Percentiles rank a stretch among this genome's conserved stretches.
Evolutionary conservation across 2,329 filamentous ascomycete species (phyloP).

Genomic region (Aaosphaeria pasadenensis): DNA sequence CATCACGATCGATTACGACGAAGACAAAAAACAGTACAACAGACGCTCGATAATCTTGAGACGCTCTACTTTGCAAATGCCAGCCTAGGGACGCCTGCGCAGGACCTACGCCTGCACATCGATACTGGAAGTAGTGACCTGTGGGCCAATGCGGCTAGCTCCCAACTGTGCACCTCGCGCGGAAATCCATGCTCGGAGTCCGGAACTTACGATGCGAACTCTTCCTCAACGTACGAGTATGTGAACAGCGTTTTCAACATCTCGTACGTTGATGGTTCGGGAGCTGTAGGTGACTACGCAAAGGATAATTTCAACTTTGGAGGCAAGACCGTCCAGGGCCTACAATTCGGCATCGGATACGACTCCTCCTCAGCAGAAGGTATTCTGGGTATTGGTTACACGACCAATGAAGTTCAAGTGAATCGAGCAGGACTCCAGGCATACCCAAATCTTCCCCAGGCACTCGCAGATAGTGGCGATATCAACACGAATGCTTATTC

Average conservation of each 20-base stretch:
- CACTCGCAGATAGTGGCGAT: constrained; percentile 59
- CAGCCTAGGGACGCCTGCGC: constrained; percentile 56
- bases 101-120: constrained; percentile 55
- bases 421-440: constrained; percentile 49
- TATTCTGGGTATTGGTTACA: constrained; percentile 83
- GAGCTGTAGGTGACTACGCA: constrained; percentile 75
- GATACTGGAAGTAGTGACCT: constrained; percentile 64
- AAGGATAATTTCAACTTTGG: constrained; percentile 68
- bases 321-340: constrained; percentile 48
- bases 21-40: constrained; percentile 40
- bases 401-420: constrained; percentile 72
- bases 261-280: constrained; percentile 78
- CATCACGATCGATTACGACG: constrained; percentile 46
- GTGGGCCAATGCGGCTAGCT: constrained; percentile 64
- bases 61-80: constrained; percentile 60
- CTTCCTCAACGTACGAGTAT: constrained; percentile 73
- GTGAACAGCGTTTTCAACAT: constrained; percentile 81
- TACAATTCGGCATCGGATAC: constrained; percentile 76
- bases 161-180: constrained; percentile 54
- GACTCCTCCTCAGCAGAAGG: constrained; percentile 59
- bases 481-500: constrained; percentile 67
- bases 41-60: constrained; percentile 56
- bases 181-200: constrained; percentile 55
- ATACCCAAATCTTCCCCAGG: constrained; percentile 62
- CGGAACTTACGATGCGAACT: constrained; percentile 67